phyloP scores from a whole-genome alignment of 108 stramenopile species.

The Aurantiochytrium sp. region DNA sequence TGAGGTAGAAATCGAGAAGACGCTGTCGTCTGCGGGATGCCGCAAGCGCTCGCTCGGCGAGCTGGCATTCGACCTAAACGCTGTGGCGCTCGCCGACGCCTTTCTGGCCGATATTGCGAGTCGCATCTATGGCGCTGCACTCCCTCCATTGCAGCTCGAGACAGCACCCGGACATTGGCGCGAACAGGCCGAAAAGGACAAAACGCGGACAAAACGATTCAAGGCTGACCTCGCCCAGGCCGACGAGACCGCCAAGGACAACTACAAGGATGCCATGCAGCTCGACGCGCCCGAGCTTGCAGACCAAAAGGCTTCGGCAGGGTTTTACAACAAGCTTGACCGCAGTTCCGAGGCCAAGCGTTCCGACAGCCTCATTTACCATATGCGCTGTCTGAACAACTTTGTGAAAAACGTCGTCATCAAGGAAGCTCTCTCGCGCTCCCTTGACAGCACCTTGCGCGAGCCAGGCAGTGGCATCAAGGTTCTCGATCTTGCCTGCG shows the following conservation, averaged over 20 bases:
- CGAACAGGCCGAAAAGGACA: background rate
- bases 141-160: background rate
- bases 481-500: conserved; percentile 92
- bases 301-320: conserved; percentile 11
- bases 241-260: background rate
- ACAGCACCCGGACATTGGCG: background rate
- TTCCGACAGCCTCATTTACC: conserved; percentile 75
- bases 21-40: background rate
- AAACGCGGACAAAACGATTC: background rate
- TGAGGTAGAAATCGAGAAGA: background rate
- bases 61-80: background rate
- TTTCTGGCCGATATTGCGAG: conserved; percentile 2
- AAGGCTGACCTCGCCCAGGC: background rate
- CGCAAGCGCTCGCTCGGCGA: background rate
- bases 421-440: conserved; percentile 42
- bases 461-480: conserved; percentile 39
- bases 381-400: conserved; percentile 91
- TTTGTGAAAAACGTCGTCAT: conserved; percentile 94
- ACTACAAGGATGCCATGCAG: background rate
- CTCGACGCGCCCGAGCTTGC: background rate
- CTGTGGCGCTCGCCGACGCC: background rate
- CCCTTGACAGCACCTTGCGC: conserved; percentile 4
- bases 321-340: conserved; percentile 5
- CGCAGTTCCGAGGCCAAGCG: conserved; percentile 53
- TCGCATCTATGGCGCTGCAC: background rate